Percentiles rank a stretch among this genome's conserved stretches.
Evolutionary conservation across 371 early-diverging fungal species (phyloP).

Genomic region (Mucor plumbeus): DNA sequence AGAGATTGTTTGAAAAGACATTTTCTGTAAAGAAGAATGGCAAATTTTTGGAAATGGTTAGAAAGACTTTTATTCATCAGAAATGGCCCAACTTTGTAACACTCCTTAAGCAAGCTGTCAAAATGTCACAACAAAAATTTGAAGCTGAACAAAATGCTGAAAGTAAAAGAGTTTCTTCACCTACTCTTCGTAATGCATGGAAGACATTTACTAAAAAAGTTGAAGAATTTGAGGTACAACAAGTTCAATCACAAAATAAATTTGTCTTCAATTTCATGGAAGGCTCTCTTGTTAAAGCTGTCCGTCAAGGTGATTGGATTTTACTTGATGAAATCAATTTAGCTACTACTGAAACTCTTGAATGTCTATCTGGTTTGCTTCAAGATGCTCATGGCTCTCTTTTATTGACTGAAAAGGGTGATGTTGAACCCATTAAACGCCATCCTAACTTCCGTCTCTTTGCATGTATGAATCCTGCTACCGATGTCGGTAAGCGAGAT

Average conservation of each 20-base stretch:
- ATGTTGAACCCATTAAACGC: constrained; percentile 82
- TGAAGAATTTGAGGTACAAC: constrained; percentile 71
- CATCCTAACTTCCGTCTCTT: constrained; percentile 98
- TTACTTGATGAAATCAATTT: constrained; percentile 99
- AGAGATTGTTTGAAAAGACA: constrained; percentile 82
- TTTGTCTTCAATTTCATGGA: constrained; percentile 95
- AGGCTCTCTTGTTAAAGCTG: constrained; percentile 92
- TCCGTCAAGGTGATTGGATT: constrained; percentile 95
- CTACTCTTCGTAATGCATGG: constrained; percentile 63
- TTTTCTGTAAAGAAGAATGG: constrained; percentile 88
- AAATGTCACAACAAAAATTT: constrained; percentile 77
- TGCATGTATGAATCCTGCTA: constrained; percentile 99
- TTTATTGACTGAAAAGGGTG: constrained; percentile 91
- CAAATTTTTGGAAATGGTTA: constrained; percentile 82
- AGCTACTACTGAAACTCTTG: constrained; percentile 94
- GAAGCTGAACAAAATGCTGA: constrained; percentile 45
- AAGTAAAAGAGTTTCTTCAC: constrained; percentile 43
- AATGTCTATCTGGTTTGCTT: constrained; percentile 89
- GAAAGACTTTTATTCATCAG: constrained; percentile 68
- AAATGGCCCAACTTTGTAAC: constrained; percentile 85
- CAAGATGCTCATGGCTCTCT: constrained; percentile 84
- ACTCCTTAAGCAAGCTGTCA: constrained; percentile 72
- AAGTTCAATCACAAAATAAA: constrained; percentile 76
- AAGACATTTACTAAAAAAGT: constrained; percentile 64
- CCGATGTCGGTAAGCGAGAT: constrained; percentile 98